Evolutionary conservation across 176 grass and related monocot species (phyloP).

Genomic region (Echinochloa phyllopogon): DNA sequence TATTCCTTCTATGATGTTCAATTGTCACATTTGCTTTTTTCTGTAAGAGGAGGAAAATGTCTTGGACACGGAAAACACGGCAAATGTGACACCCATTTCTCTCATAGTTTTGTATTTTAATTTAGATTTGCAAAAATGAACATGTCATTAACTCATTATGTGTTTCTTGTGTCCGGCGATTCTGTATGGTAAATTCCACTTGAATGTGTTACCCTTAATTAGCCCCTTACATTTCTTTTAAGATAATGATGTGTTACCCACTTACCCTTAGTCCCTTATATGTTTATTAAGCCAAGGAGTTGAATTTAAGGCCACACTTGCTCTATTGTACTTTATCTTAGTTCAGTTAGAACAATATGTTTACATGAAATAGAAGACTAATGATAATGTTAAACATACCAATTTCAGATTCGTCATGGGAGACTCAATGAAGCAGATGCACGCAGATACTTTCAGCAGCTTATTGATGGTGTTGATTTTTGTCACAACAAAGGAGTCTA

Average conservation of each 20-base stretch:
- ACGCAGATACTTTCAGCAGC: constrained; percentile 94
- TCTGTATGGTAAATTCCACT: neutral
- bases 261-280: too few species aligned
- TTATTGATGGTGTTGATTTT: constrained; percentile 95
- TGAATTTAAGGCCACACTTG: constrained; percentile 11
- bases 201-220: neutral
- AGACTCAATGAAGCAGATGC: constrained; percentile 90
- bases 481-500: constrained; percentile 93
- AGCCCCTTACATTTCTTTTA: too few species aligned
- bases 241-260: too few species aligned
- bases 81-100: neutral
- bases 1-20: constrained; percentile 7
- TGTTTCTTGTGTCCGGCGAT: neutral
- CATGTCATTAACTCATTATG: neutral
- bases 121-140: neutral
- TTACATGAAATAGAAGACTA: constrained; percentile 11
- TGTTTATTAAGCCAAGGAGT: neutral
- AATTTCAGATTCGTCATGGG: constrained; percentile 76
- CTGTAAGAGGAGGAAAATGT: neutral
- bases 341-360: neutral
- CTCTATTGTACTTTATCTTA: constrained; percentile 29
- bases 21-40: neutral
- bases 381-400: neutral
- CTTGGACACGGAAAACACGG: neutral
- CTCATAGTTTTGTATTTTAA: neutral